Evolutionary conservation across 768 basidiomycete species (phyloP).

Genomic region (Tulasnella sp.): DNA sequence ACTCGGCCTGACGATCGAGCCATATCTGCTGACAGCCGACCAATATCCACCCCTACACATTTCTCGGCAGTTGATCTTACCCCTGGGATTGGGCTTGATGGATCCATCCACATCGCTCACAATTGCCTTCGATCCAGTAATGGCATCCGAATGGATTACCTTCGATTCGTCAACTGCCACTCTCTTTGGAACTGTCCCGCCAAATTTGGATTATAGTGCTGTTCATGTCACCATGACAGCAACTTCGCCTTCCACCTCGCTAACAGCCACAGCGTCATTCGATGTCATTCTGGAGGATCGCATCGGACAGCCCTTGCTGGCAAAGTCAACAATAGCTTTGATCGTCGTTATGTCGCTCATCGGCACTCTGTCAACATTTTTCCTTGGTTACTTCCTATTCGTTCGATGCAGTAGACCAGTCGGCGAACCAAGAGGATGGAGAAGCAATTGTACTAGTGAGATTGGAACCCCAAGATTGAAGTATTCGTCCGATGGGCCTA

Average conservation of each 20-base stretch:
- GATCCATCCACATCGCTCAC: not conserved
- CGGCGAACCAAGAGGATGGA: too few relatives aligned
- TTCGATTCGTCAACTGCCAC: not conserved
- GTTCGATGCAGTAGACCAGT: not conserved
- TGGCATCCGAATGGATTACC: slow-evolving; percentile 1
- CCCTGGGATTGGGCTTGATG: not conserved
- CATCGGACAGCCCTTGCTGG: not conserved
- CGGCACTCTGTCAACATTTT: not conserved
- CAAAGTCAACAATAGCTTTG: not conserved
- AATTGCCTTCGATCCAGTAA: not conserved
- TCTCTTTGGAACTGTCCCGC: not conserved
- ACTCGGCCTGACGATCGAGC: not conserved
- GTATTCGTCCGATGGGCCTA: too few relatives aligned
- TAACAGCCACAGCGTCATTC: slow-evolving; percentile 1
- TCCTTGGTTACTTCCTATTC: not conserved
- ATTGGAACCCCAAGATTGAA: too few relatives aligned
- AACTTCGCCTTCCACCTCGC: not conserved
- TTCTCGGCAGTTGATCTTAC: not conserved
- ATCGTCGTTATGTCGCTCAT: not conserved
- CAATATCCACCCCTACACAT: not conserved
- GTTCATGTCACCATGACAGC: not conserved
- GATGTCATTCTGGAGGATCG: not conserved
- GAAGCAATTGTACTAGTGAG: too few relatives aligned
- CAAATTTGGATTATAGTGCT: not conserved
- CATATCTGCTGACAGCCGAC: slow-evolving; percentile 5